phyloP scores from a whole-genome alignment of 306 rosid genomes.

The Dicorynia guianensis region DNA sequence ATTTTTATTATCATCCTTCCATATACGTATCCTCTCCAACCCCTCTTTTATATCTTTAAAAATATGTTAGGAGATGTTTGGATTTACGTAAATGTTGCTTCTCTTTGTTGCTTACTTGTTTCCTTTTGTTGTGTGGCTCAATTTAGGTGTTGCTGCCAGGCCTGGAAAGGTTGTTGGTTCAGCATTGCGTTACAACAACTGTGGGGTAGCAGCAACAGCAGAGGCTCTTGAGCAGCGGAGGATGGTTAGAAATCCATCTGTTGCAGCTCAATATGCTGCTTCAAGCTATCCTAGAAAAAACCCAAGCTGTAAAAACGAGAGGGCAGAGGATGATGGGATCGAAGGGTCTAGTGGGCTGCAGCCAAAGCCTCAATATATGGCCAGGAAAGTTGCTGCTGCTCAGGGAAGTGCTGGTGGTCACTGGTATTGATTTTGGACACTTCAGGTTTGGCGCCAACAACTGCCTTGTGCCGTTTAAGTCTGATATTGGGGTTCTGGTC shows the following conservation, averaged over 20 bases:
- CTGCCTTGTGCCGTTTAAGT: slow-evolving; percentile 29
- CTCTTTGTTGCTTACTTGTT: neutral
- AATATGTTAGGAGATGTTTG: neutral
- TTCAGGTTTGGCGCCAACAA: slow-evolving; percentile 34
- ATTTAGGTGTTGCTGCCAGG: slow-evolving; percentile 83
- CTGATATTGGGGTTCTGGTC: slow-evolving; percentile 37
- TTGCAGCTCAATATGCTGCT: slow-evolving; percentile 64
- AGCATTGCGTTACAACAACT: slow-evolving; percentile 77
- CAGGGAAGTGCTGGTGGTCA: slow-evolving; percentile 83
- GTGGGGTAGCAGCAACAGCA: slow-evolving; percentile 69
- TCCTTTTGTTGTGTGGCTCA: slow-evolving; percentile 18
- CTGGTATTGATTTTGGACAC: slow-evolving; percentile 69
- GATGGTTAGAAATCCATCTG: slow-evolving; percentile 66
- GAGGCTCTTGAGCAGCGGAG: slow-evolving; percentile 85
- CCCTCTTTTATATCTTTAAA: neutral
- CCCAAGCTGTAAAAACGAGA: slow-evolving; percentile 76
- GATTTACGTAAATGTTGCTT: neutral
- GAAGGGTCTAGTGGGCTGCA: slow-evolving; percentile 82
- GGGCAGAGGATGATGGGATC: slow-evolving; percentile 72
- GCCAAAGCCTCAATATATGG: slow-evolving; percentile 88
- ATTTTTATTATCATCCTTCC: slow-evolving; percentile 12
- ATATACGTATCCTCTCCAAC: neutral
- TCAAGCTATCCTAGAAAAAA: slow-evolving; percentile 84
- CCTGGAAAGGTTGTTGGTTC: slow-evolving; percentile 93
- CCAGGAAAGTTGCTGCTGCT: slow-evolving; percentile 95